Base-by-base conservation (phyloP, 768 basidiomycete species). In the Amanita thiersii region DNA sequence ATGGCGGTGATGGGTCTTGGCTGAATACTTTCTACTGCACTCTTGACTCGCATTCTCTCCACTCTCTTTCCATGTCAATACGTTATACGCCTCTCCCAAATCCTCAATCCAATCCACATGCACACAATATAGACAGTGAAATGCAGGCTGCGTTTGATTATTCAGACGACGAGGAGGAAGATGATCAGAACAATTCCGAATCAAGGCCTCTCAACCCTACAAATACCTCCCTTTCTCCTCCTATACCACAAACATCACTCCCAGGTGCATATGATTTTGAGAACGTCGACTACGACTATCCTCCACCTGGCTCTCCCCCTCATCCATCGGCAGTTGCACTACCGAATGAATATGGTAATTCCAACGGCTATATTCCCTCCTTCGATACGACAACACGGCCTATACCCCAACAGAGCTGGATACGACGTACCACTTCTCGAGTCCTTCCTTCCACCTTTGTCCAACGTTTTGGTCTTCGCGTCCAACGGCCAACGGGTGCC, bases 81-180 rank as follows among this genome's bases (percentile, higher is more conserved):
- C 74, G 77, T 50, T 87, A 87, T 70, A 76, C 77, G 1, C 77
- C 83, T 45, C 61, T 86, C 33, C 78, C 81, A 8, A 79, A 73
- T 49, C 69, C 73, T 15, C 65, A 65, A 51, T 61, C 68, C 12
- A 73, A 74, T 55, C 63, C 60, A 34, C 63, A 69, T 41, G 57
- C 66, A 6, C 56, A 70, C 45, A 82, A 62, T 42, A 57, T 55
- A 43, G 62, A 65, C 46, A 57, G 55, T 23, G 68, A 90, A 65
- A 79, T 92, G 75, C 83, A 91, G 55, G 87, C 87, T 17, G 88
- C 90, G 1, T 92, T 92, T 50, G 81, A 81, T 56, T 83, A 86
- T 50, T 73, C 77, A 3, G 86, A 87, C 42, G 81, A 81, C 47
- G 79, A 84, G 35, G 77, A 77, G 44, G 75, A 75, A 50, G 67